Evolutionary conservation across 768 basidiomycete species (phyloP).

Genomic region (Mycena vitilis): DNA sequence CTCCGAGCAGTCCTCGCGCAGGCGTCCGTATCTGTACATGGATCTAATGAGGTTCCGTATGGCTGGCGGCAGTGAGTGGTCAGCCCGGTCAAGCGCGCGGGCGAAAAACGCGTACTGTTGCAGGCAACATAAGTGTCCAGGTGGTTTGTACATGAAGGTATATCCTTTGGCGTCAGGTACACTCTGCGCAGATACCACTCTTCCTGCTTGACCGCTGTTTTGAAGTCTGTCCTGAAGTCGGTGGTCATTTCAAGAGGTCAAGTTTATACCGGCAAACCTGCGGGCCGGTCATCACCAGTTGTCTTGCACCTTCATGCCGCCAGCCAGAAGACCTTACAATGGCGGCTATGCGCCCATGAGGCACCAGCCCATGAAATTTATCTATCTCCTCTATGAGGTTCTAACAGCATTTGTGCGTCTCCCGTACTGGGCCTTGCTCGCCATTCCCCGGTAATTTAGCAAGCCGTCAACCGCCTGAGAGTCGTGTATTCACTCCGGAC

Average conservation of each 20-base stretch:
- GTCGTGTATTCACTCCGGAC: not conserved
- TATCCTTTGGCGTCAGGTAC: constrained; percentile 82
- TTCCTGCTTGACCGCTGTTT: constrained; percentile 74
- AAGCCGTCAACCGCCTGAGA: no score
- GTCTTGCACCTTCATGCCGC: not conserved
- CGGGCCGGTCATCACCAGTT: not conserved
- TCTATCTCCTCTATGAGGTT: constrained; percentile 60
- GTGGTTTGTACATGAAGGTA: constrained; percentile 83
- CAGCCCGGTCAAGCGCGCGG: not conserved
- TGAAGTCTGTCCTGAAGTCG: constrained; percentile 67
- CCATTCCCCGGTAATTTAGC: constrained; percentile 48
- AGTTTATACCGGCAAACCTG: not conserved
- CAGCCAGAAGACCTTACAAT: not conserved
- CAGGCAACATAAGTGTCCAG: constrained; percentile 81
- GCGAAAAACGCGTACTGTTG: constrained; percentile 58
- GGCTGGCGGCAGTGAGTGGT: constrained; percentile 55
- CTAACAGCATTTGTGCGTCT: constrained; percentile 55
- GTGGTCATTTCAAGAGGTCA: constrained; percentile 44
- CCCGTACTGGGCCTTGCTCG: constrained; percentile 60
- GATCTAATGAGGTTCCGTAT: constrained; percentile 84
- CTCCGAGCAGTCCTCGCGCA: constrained; percentile 72
- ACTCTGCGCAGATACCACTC: constrained; percentile 69
- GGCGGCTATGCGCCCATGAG: constrained; percentile 32
- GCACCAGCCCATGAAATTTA: constrained; percentile 60
- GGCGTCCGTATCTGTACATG: constrained; percentile 86